Percentiles rank a stretch among this genome's conserved stretches.
phyloP scores from a whole-genome alignment of 371 early-diverging fungal species.

The Mortierella sp. region DNA sequence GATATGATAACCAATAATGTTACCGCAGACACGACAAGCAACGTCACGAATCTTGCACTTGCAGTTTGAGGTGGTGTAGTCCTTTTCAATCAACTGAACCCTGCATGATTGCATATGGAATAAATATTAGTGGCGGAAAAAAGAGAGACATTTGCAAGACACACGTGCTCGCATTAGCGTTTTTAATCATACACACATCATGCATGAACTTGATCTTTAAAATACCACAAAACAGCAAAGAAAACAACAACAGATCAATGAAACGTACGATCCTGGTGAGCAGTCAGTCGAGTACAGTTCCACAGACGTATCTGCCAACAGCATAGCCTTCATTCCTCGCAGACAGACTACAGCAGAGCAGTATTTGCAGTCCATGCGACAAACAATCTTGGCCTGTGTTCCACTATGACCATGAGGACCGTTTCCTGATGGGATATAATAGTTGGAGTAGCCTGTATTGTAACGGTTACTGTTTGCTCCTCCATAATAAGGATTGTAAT shows the following conservation, averaged over 20 bases:
- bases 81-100: conserved; percentile 89
- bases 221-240: background rate
- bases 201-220: background rate
- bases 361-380: conserved; percentile 54
- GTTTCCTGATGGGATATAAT: background rate
- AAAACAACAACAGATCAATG: background rate
- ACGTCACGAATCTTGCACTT: conserved; percentile 94
- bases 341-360: conserved; percentile 52
- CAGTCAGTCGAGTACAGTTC: conserved; percentile 63
- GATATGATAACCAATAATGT: conserved; percentile 96
- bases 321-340: conserved; percentile 62
- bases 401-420: background rate
- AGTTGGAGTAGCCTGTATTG: conserved; percentile 26
- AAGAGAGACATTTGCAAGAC: background rate
- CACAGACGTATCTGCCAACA: conserved; percentile 61
- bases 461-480: conserved; percentile 38
- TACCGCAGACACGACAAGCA: conserved; percentile 95
- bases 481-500: conserved; percentile 35
- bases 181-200: background rate
- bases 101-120: conserved; percentile 51
- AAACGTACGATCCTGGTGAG: conserved; percentile 58
- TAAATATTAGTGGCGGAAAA: background rate
- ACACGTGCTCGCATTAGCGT: too few species aligned
- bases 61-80: conserved; percentile 93
- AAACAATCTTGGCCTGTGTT: conserved; percentile 51